Evolutionary conservation across 371 early-diverging fungal genomes (phyloP).

Genomic region (Mortierella sp.): DNA sequence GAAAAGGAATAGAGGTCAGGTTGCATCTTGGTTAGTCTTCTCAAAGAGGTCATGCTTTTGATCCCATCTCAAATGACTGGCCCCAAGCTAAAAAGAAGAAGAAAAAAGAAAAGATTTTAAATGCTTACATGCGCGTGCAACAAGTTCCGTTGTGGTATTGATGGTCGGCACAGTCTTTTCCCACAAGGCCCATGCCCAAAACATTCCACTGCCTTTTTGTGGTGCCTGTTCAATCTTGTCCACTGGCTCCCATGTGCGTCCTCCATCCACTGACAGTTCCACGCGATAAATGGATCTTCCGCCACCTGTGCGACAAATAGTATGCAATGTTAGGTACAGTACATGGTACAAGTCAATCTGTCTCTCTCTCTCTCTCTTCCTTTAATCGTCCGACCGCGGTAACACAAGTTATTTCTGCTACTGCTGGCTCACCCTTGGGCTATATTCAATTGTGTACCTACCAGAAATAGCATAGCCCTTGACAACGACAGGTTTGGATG

Average conservation of each 20-base stretch:
- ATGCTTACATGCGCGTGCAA: constrained; percentile 76
- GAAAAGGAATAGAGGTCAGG: not conserved
- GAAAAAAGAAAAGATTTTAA: not conserved
- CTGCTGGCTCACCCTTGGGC: no score
- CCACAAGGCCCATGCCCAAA: constrained; percentile 88
- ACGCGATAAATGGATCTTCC: constrained; percentile 77
- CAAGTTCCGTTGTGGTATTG: constrained; percentile 55
- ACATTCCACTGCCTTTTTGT: constrained; percentile 52
- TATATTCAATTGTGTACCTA: constrained; percentile 47
- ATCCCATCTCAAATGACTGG: not conserved
- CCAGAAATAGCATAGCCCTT: constrained; percentile 75
- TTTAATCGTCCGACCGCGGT: no score
- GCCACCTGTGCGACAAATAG: constrained; percentile 53
- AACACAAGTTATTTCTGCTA: no score
- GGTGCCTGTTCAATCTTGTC: constrained; percentile 46
- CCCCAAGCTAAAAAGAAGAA: not conserved
- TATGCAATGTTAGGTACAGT: not conserved
- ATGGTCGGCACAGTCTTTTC: constrained; percentile 58
- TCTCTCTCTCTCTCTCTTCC: no score
- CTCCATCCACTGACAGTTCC: constrained; percentile 86
- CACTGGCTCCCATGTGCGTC: constrained; percentile 80
- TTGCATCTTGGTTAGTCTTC: not conserved
- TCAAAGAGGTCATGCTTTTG: not conserved
- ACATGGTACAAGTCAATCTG: not conserved
- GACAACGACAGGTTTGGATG: constrained; percentile 47